phyloP scores from a whole-genome alignment of 805 yeast genomes.

The Yarrowia alimentaria region DNA sequence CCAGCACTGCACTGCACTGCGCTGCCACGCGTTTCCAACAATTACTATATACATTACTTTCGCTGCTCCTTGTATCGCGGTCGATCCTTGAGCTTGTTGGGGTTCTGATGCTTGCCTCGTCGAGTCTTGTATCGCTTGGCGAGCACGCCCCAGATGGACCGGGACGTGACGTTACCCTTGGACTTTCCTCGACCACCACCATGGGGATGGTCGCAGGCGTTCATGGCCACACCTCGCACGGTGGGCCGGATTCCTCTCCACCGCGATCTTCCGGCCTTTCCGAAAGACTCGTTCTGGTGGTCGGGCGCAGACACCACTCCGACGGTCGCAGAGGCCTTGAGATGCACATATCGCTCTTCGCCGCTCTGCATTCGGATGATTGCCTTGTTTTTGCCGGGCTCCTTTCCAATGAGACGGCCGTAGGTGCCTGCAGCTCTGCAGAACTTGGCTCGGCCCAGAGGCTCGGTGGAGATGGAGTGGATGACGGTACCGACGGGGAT shows the following conservation, averaged over 20 bases:
- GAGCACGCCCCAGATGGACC: constrained; percentile 93
- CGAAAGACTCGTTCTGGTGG: constrained; percentile 83
- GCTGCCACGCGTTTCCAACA: background rate
- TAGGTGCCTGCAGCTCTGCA: constrained; percentile 95
- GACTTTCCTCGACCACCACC: constrained; percentile 99
- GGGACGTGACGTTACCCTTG: constrained; percentile 90
- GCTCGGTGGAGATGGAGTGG: constrained; percentile 79
- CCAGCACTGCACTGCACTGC: background rate
- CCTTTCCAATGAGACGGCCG: constrained; percentile 80
- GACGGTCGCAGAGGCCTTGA: constrained; percentile 88
- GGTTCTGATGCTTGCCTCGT: constrained; percentile 80
- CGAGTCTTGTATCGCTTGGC: constrained; percentile 93
- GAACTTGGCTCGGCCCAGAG: constrained; percentile 77
- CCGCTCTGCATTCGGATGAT: constrained; percentile 83
- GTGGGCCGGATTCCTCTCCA: constrained; percentile 91
- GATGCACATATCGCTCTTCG: constrained; percentile 84
- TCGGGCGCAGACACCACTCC: constrained; percentile 92
- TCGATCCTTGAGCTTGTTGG: constrained; percentile 84
- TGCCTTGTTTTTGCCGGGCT: constrained; percentile 67
- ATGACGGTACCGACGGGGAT: constrained; percentile 92
- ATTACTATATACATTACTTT: constrained; percentile 28
- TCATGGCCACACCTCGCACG: constrained; percentile 98
- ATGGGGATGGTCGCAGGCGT: constrained; percentile 95
- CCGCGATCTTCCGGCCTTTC: constrained; percentile 96
- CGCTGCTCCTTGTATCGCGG: constrained; percentile 63